Evolutionary conservation across 805 yeast species (phyloP).

Genomic region (Diddensiella caesifluorescens): DNA sequence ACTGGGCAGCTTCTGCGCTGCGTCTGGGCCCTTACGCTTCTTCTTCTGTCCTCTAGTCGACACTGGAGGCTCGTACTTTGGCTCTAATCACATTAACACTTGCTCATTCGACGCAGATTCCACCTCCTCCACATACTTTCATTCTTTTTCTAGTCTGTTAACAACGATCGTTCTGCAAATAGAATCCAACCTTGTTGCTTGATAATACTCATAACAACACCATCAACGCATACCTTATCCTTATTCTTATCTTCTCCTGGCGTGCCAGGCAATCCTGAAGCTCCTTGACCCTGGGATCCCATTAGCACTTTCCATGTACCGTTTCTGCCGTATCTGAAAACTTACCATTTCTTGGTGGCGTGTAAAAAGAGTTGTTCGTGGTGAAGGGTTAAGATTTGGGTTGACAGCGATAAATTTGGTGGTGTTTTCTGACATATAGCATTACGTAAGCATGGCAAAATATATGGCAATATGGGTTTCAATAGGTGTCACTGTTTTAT

Average conservation of each 20-base stretch:
- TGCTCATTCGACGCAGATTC: not conserved
- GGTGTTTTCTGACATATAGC: too few relatives aligned
- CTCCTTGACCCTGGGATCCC: constrained; percentile 34
- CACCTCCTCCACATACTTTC: constrained; percentile 33
- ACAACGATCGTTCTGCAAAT: too few relatives aligned
- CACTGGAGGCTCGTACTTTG: constrained; percentile 98
- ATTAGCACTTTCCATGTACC: too few relatives aligned
- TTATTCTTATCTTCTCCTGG: constrained; percentile 32
- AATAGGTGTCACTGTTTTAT: too few relatives aligned
- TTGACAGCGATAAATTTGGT: too few relatives aligned
- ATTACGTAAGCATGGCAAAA: too few relatives aligned
- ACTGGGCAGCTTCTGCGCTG: constrained; percentile 78
- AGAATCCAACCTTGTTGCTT: not conserved
- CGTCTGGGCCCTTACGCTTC: constrained; percentile 84
- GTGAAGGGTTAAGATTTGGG: too few relatives aligned
- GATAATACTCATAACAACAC: not conserved
- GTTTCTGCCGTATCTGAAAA: too few relatives aligned
- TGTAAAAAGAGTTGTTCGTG: too few relatives aligned
- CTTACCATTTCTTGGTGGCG: too few relatives aligned
- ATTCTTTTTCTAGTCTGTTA: constrained; percentile 24
- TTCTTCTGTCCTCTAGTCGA: constrained; percentile 86
- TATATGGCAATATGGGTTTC: too few relatives aligned
- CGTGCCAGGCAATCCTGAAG: constrained; percentile 29
- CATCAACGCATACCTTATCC: constrained; percentile 21
- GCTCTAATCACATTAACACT: constrained; percentile 49